These are phyloP conservation scores for Vanrija pseudolonga DNA, from an alignment of 1,284 basidiomycete genomes.

Conservation along the genomic window DNA sequence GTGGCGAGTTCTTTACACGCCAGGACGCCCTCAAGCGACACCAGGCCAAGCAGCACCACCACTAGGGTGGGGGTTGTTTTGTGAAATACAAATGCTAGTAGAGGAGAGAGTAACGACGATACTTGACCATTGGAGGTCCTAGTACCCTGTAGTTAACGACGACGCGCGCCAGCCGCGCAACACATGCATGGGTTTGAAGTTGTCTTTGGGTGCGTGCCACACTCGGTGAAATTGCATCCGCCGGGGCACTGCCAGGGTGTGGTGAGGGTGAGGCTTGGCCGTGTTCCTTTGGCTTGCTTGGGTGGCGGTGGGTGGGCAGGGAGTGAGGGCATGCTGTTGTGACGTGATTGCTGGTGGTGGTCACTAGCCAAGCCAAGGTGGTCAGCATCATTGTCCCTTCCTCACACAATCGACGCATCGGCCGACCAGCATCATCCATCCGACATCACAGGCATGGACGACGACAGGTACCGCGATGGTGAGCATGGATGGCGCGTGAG, in stretches of 20 bases:
- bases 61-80: background rate
- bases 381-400: background rate
- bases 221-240: constrained; percentile 5
- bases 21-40: constrained; percentile 47
- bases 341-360: no score
- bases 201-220: constrained; percentile 1
- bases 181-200: no score
- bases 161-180: no score
- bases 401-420: background rate
- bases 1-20: constrained; percentile 44
- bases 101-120: no score
- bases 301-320: background rate
- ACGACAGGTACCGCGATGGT: constrained; percentile 2
- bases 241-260: no score
- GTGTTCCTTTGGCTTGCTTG: background rate
- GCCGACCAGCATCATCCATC: background rate
- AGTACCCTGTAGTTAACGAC: no score
- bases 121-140: no score
- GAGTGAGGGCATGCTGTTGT: no score
- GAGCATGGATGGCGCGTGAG: background rate
- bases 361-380: background rate
- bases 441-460: background rate
- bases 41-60: constrained; percentile 43
- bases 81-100: background rate
- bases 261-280: no score